Conservation (phyloP, 148 eudicot genomes). For the Rhododendron ovatum region DNA sequence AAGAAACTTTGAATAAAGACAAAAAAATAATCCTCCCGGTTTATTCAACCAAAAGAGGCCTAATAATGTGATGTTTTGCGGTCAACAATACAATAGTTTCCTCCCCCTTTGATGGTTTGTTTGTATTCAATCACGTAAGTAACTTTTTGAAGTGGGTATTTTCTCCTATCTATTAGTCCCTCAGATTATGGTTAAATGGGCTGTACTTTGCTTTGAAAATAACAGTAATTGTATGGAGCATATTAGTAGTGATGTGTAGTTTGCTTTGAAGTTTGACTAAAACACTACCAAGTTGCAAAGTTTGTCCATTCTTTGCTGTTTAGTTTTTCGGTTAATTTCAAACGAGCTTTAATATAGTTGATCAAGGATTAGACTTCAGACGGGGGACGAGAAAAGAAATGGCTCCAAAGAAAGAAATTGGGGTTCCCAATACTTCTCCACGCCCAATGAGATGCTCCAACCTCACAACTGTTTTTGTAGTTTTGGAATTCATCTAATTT, state of each 20-base stretch:
- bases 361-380: too few species aligned
- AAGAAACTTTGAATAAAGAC: too few species aligned
- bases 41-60: too few species aligned
- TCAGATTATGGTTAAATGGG: not conserved
- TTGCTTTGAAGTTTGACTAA: not conserved
- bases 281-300: not conserved
- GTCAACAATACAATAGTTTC: conserved; percentile 1
- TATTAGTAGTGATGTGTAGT: not conserved
- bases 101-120: not conserved
- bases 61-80: not conserved
- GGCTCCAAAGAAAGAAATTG: too few species aligned
- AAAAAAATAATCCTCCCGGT: too few species aligned
- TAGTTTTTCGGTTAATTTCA: not conserved
- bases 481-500: not conserved
- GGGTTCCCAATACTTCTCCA: too few species aligned
- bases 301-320: not conserved
- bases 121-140: not conserved
- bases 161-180: not conserved
- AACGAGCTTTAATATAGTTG: not conserved
- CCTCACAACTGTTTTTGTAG: not conserved
- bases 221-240: not conserved
- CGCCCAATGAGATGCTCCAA: too few species aligned
- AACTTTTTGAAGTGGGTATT: not conserved
- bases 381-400: too few species aligned
- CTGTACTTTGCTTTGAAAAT: not conserved